Evolutionary conservation across 2,329 filamentous ascomycete species (phyloP), one percentile per base, ranked within the genome.

Genomic region (Thermomyces lanuginosus): DNA sequence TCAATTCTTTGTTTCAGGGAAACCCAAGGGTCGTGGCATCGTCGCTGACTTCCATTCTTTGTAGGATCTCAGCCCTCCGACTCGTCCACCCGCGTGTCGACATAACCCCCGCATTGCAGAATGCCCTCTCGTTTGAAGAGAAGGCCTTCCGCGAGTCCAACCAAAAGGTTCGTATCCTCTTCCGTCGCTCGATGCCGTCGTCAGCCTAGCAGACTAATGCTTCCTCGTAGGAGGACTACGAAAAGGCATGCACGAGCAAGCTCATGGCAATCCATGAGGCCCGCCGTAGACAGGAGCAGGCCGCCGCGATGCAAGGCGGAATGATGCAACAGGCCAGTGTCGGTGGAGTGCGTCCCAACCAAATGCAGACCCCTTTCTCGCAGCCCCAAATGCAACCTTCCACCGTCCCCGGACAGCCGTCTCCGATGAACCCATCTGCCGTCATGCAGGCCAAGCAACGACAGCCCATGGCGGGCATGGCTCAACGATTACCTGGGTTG

Each of bases 331-430:
- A 53, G 32, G 42, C 41, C 8, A 44, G 40, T 4, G 46, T 44
- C 7, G 31, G 41, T 22, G 46, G 47, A 17, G 39, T 44, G 10
- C 44, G 42, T 26, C 51, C 52, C 32, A 56, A 56, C 33, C 53
- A 56, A 34, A 47, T 53, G 12, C 42, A 46, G 21, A 56, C 58
- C 28, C 54, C 58, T 18, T 64, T 65, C 32, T n/a, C n/a, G n/a
- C 54, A 60, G 8, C 53, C 59, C 11, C 61, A 64, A 31, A 58
- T 66, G 53, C 64, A 66, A 36, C 42, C 56, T 3, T 64, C 63
- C 2, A 56, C 61, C 1, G 59, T 67, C 22, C 37, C 48, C 12
- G 48, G 43, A 21, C 56, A 58, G 22, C 45, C 46, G 21, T 47
- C 46, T 21, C 45, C 53, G 44, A 48, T 55, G 36, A 48, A 44